phyloP scores from a whole-genome alignment of 2,329 filamentous ascomycete genomes.

The Fusarium devonianum region DNA sequence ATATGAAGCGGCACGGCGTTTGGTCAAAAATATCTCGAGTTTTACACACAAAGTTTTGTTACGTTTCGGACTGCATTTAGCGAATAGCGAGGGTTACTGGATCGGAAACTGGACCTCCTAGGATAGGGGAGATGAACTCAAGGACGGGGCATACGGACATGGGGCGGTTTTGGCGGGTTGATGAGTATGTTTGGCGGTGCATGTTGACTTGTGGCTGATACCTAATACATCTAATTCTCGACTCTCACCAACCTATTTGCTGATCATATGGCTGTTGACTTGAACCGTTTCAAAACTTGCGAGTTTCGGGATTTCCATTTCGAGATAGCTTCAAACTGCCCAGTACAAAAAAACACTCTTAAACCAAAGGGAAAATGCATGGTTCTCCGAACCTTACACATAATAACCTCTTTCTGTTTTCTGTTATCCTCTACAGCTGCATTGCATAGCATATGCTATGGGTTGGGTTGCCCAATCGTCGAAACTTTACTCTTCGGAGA shows the following conservation, averaged over 20 bases:
- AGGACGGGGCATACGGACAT: slow-evolving; percentile 4
- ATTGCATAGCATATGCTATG: too few species aligned
- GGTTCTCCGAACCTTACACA: too few species aligned
- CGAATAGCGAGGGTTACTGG: slow-evolving; percentile 19
- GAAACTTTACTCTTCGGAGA: too few species aligned
- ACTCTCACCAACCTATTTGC: slow-evolving; percentile 14
- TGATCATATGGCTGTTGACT: neutral
- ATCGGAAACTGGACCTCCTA: neutral
- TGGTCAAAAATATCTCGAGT: slow-evolving; percentile 19
- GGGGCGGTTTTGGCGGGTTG: slow-evolving; percentile 14
- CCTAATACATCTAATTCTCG: slow-evolving; percentile 34
- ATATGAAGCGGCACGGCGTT: slow-evolving; percentile 34
- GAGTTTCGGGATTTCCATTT: neutral
- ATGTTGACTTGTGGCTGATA: slow-evolving; percentile 21
- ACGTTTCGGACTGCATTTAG: slow-evolving; percentile 28
- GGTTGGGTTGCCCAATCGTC: too few species aligned
- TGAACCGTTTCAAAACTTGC: too few species aligned
- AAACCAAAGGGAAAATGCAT: too few species aligned
- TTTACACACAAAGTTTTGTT: neutral
- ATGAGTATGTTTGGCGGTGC: slow-evolving; percentile 13
- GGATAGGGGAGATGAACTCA: neutral
- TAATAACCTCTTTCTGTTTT: too few species aligned
- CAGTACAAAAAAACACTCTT: too few species aligned
- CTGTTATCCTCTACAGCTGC: too few species aligned
- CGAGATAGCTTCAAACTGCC: too few species aligned